Evolutionary conservation across 1,139 yeast genomes (phyloP).

Genomic region (Blastobotrys buckinghamii): DNA sequence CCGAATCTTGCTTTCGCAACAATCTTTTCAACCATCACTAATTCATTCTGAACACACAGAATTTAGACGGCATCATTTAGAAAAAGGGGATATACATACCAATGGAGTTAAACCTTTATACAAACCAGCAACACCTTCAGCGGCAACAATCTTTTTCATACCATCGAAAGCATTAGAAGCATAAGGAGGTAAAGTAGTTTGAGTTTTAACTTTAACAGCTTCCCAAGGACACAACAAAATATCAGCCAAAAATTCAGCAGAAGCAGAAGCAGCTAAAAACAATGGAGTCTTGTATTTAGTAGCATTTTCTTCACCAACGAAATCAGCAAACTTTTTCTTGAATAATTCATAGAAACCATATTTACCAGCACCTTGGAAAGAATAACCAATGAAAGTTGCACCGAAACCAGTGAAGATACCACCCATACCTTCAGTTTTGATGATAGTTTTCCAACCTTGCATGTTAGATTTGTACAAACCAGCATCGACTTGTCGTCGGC

Average conservation of each 20-base stretch:
- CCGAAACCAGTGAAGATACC: slow-evolving; percentile 83
- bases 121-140: slow-evolving; percentile 62
- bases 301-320: slow-evolving; percentile 61
- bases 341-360: slow-evolving; percentile 90
- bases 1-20: too few species aligned
- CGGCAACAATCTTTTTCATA: slow-evolving; percentile 54
- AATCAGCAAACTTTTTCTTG: slow-evolving; percentile 66
- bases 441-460: slow-evolving; percentile 71
- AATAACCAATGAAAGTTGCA: slow-evolving; percentile 86
- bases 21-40: too few species aligned
- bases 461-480: slow-evolving; percentile 63
- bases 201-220: slow-evolving; percentile 88
- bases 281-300: slow-evolving; percentile 64
- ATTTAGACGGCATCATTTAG: too few species aligned
- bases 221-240: slow-evolving; percentile 86
- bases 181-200: slow-evolving; percentile 83
- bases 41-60: too few species aligned
- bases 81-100: slow-evolving; percentile 44
- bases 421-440: slow-evolving; percentile 62
- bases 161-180: slow-evolving; percentile 61
- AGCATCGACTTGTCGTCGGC: slow-evolving; percentile 83
- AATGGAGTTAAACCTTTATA: slow-evolving; percentile 86
- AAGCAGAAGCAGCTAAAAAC: slow-evolving; percentile 78
- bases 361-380: slow-evolving; percentile 94
- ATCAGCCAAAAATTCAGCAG: slow-evolving; percentile 91